Evolutionary conservation across 192 early-diverging fungal genomes (phyloP).

Genomic region (Thoreauomyces humboldtii): DNA sequence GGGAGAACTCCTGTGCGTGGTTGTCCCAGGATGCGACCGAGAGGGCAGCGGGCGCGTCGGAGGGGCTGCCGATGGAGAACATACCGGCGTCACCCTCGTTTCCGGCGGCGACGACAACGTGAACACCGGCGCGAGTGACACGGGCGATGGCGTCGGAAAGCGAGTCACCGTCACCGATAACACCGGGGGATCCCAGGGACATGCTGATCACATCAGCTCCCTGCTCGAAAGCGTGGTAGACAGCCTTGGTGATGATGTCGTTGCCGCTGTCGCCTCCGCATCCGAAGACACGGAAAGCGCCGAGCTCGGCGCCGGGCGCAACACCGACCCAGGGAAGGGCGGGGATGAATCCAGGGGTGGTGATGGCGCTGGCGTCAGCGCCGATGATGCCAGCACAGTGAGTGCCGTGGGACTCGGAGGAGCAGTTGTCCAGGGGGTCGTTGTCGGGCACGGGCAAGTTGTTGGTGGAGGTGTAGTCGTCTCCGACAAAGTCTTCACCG

Average conservation of each 20-base stretch:
- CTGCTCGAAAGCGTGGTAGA: conserved; percentile 68
- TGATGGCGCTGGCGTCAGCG: conserved; percentile 30
- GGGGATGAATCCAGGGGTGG: conserved; percentile 7
- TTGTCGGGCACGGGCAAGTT: conserved; percentile 36
- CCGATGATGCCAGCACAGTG: conserved; percentile 53
- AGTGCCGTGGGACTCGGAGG: conserved; percentile 44
- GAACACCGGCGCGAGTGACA: conserved; percentile 38
- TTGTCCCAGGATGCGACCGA: conserved; percentile 26
- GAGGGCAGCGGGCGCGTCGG: conserved; percentile 27
- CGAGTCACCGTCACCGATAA: conserved; percentile 61
- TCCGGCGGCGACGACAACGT: conserved; percentile 64
- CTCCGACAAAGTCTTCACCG: conserved; percentile 18
- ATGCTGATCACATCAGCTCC: conserved; percentile 82
- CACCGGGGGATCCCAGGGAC: conserved; percentile 66
- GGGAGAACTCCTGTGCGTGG: not conserved
- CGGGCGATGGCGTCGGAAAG: conserved; percentile 55
- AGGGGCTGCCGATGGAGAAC: conserved; percentile 40
- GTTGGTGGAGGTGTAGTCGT: conserved; percentile 1
- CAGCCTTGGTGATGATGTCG: conserved; percentile 74
- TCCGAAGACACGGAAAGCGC: conserved; percentile 77
- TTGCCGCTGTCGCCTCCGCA: conserved; percentile 57
- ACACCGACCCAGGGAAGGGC: conserved; percentile 55
- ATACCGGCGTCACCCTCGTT: conserved; percentile 70
- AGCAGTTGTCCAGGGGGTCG: conserved; percentile 50
- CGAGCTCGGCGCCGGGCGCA: conserved; percentile 76